Base-by-base conservation (phyloP, 495 filamentous ascomycete species). In the Aspergillus wentii region DNA sequence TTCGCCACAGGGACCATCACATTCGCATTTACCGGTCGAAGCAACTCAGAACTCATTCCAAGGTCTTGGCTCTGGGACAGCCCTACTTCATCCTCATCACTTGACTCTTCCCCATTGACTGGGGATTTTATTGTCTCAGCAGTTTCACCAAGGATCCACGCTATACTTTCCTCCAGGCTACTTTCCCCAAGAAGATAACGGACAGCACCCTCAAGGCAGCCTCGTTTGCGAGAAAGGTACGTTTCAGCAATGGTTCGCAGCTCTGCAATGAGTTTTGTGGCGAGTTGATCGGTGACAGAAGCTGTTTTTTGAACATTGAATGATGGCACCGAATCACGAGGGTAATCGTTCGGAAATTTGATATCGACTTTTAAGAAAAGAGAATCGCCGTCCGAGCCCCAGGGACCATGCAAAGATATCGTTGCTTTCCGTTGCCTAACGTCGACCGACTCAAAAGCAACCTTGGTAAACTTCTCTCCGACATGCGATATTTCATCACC, bases 401-500 rank as follows among this genome's bases (percentile, higher is more conserved):
- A 96, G 6, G 90, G 90, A 0, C 90, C 88, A 56, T 85, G 83
- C 26, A 95, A 69, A 3, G 88, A 92, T 19, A 92, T 79, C 4
- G 74, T 78, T 8, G 83, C 68, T 10, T 74, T 80, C 19, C 90
- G 74, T 27, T 82, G 69, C 23, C 85, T 76, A 52, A 92, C 79
- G 58, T 94, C 69, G 21, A 94, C 85, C n/a, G 82, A 78, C 27
- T 96, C 88, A 61, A 90, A 94, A 33, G 67, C 78, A 25, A 95
- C 85, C 54, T 94, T 94, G 6, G 76, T 80, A 45, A 90, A 86
- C 44, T 83, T 88, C 20, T 79, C 79, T 36, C 83, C 85, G 18
- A 94, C 86, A 15, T 85, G 78, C 14, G 88, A 78, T 30, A 95
- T 87, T 56, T 96, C 90, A 44, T 94, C 88, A 33, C 86, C 86